These are phyloP conservation scores for Wickerhamiella kurtzmanii DNA, from an alignment of 805 yeast genomes.

Conservation along the genomic window DNA sequence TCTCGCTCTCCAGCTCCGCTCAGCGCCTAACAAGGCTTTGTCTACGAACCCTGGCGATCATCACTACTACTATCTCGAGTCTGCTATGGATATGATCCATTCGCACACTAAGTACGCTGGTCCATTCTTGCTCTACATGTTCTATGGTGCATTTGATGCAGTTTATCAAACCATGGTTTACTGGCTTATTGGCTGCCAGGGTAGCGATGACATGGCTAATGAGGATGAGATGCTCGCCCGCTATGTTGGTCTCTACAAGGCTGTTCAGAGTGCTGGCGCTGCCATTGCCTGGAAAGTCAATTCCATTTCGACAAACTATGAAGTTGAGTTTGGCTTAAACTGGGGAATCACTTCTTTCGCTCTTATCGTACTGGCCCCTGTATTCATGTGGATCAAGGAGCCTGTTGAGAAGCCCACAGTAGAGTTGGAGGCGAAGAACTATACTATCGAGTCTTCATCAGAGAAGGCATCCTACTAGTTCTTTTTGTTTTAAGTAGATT, in stretches of 20 bases:
- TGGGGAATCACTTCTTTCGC: constrained; percentile 42
- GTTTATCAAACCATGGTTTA: constrained; percentile 44
- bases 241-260: constrained; percentile 46
- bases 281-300: constrained; percentile 50
- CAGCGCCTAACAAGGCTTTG: constrained; percentile 3
- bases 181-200: constrained; percentile 48
- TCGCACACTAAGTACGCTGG: constrained; percentile 41
- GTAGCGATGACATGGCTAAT: constrained; percentile 28
- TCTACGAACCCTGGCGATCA: constrained; percentile 28
- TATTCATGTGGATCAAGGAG: constrained; percentile 10
- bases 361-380: constrained; percentile 27
- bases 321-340: constrained; percentile 33
- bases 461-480: background rate
- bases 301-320: constrained; percentile 28
- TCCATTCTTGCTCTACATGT: constrained; percentile 48
- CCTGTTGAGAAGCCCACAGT: constrained; percentile 8
- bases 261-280: constrained; percentile 51
- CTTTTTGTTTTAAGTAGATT: background rate
- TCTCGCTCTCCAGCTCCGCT: constrained; percentile 31
- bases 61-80: constrained; percentile 19
- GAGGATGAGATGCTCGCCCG: constrained; percentile 38
- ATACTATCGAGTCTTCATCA: background rate
- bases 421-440: constrained; percentile 5
- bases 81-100: constrained; percentile 27
- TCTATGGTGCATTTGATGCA: constrained; percentile 48